Evolutionary conservation across 148 eudicot species (phyloP).

Genomic region (Arbutus unedo): DNA sequence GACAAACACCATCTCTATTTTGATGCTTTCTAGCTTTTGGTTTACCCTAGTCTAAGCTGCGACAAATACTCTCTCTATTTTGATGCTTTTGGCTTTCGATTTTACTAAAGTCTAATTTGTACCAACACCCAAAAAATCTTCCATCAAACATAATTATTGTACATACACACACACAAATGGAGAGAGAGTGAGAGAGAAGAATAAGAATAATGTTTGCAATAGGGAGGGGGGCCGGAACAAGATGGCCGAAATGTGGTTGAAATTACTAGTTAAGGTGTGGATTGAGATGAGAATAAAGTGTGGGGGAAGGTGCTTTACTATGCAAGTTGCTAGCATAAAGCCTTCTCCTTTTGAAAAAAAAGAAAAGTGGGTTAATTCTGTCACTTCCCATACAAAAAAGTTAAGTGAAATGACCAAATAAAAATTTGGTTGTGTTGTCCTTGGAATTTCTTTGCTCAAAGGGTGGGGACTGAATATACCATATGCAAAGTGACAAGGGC

Average conservation of each 20-base stretch:
- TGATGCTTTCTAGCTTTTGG: too few species aligned
- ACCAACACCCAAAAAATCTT: not conserved
- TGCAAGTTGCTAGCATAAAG: conserved; percentile 46
- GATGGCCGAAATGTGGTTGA: conserved; percentile 29
- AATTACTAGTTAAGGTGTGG: conserved; percentile 17
- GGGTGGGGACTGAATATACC: conserved; percentile 22
- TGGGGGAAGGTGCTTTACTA: conserved; percentile 30
- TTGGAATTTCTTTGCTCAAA: conserved; percentile 15
- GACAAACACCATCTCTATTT: not conserved
- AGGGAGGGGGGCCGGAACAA: conserved; percentile 15
- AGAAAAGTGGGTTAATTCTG: conserved; percentile 38
- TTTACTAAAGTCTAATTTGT: too few species aligned
- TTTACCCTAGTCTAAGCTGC: not conserved
- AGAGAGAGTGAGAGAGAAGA: not conserved
- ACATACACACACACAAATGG: not conserved
- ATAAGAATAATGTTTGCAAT: conserved; percentile 1
- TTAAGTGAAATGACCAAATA: not conserved
- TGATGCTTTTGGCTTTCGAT: too few species aligned
- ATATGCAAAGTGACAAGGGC: conserved; percentile 8
- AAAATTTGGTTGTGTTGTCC: not conserved
- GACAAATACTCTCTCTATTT: not conserved
- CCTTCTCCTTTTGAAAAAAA: conserved; percentile 41
- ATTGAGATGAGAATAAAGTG: conserved; percentile 43
- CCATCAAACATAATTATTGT: not conserved
- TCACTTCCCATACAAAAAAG: conserved; percentile 2